phyloP scores from a whole-genome alignment of 441 rosid genomes.

The Croton laevigatus region DNA sequence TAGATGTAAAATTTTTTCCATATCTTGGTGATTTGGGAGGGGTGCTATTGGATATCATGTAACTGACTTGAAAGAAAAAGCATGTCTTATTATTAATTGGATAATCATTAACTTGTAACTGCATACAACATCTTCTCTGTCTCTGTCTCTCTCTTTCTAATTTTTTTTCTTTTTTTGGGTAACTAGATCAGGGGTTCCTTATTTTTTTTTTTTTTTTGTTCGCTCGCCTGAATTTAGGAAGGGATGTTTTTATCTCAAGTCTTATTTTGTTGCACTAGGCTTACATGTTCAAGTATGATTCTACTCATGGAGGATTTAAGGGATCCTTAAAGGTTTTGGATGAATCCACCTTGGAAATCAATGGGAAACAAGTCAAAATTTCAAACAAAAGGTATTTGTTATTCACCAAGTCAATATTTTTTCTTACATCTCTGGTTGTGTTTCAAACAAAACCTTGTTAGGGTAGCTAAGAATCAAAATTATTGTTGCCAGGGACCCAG shows the following conservation, averaged over 20 bases:
- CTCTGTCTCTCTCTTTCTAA: too few relatives aligned
- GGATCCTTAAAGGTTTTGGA: conserved; percentile 75
- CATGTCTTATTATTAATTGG: too few relatives aligned
- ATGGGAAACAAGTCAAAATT: conserved; percentile 75
- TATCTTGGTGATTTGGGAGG: not conserved
- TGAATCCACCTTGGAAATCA: conserved; percentile 80
- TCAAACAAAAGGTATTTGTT: conserved; percentile 58
- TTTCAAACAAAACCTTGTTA: not conserved
- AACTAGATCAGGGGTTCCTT: too few relatives aligned
- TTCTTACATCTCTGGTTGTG: not conserved
- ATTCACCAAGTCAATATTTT: not conserved
- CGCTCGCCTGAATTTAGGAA: conserved; percentile 12
- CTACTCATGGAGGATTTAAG: conserved; percentile 83
- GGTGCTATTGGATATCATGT: not conserved
- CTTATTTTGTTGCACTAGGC: conserved; percentile 42
- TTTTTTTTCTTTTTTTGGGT: too few relatives aligned
- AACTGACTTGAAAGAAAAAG: too few relatives aligned
- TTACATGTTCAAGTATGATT: conserved; percentile 95
- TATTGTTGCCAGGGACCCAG: conserved; percentile 61
- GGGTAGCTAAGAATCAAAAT: conserved; percentile 16
- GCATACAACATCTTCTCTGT: too few relatives aligned
- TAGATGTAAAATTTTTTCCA: not conserved
- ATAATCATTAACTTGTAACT: too few relatives aligned
- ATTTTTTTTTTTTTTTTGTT: conserved; percentile 5
- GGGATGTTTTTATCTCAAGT: conserved; percentile 17